These are phyloP conservation scores for Lactarius sanguifluus DNA, from an alignment of 768 basidiomycete genomes.

Conservation along the genomic window DNA sequence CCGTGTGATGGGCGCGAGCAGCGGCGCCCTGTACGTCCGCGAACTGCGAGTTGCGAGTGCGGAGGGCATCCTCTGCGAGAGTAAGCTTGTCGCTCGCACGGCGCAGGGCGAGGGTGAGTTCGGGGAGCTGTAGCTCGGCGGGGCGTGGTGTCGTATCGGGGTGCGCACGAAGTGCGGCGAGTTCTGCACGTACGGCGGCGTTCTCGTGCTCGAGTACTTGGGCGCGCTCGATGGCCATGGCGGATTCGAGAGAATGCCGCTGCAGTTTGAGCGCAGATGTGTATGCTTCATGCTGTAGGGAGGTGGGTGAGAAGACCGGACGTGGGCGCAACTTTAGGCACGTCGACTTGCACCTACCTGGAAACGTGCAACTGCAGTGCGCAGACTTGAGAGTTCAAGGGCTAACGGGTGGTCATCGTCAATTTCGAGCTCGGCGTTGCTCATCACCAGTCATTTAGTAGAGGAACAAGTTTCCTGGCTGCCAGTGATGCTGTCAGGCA, in stretches of 20 bases:
- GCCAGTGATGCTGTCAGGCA: not conserved
- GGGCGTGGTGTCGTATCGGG: constrained; percentile 46
- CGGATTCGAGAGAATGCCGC: constrained; percentile 53
- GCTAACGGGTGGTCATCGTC: constrained; percentile 42
- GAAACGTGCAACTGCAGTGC: constrained; percentile 38
- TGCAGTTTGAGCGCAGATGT: constrained; percentile 65
- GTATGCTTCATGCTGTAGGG: constrained; percentile 65
- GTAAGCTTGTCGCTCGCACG: constrained; percentile 67
- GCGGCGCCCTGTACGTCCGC: constrained; percentile 45
- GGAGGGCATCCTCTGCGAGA: constrained; percentile 55
- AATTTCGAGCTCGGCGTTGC: constrained; percentile 26
- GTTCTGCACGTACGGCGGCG: constrained; percentile 52
- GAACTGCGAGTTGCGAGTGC: constrained; percentile 50
- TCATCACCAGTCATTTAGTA: constrained; percentile 21
- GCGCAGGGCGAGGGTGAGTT: constrained; percentile 69
- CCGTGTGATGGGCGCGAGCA: constrained; percentile 41
- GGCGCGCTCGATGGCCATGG: constrained; percentile 48
- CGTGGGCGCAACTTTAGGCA: constrained; percentile 2
- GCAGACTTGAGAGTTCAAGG: constrained; percentile 40
- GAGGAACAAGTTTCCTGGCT: not conserved
- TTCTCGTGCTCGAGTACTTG: constrained; percentile 60
- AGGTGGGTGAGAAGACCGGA: not conserved
- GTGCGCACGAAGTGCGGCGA: constrained; percentile 52
- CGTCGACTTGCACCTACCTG: constrained; percentile 34
- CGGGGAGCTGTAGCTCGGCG: constrained; percentile 42